A percentile compares a stretch with the other conserved stretches of the same genome.
Evolutionary conservation across 306 rosid genomes (phyloP).

Genomic region (Sechiopsis laciniata): DNA sequence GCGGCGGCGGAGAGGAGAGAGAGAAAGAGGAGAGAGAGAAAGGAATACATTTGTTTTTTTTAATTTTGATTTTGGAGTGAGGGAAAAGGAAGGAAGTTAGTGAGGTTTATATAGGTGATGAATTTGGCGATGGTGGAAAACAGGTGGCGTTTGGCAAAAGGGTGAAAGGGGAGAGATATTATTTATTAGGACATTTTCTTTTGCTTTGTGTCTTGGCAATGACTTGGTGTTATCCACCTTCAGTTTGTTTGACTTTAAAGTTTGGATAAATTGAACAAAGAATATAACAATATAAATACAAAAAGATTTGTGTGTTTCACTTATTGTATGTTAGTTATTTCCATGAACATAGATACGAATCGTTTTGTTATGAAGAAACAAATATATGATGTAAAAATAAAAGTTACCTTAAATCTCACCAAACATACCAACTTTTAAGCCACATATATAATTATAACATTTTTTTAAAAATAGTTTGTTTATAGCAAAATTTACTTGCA

Average conservation of each 20-base stretch:
- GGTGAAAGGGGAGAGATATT: background rate
- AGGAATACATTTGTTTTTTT: background rate
- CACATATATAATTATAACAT: no score
- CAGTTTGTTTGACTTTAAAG: no score
- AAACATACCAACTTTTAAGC: no score
- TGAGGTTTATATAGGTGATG: background rate
- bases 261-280: background rate
- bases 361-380: no score
- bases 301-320: no score
- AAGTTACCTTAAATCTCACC: no score
- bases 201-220: background rate
- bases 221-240: background rate
- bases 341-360: no score
- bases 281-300: no score
- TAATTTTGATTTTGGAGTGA: background rate
- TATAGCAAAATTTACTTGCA: no score
- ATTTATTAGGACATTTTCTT: background rate
- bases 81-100: background rate
- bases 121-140: slow-evolving; percentile 4
- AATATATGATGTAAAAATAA: no score
- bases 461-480: no score
- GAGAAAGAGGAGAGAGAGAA: slow-evolving; percentile 1
- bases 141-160: background rate
- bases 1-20: background rate
- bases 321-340: no score